Evolutionary conservation across 1,284 basidiomycete genomes (phyloP).

Genomic region (Stygiomarasmius scandens): DNA sequence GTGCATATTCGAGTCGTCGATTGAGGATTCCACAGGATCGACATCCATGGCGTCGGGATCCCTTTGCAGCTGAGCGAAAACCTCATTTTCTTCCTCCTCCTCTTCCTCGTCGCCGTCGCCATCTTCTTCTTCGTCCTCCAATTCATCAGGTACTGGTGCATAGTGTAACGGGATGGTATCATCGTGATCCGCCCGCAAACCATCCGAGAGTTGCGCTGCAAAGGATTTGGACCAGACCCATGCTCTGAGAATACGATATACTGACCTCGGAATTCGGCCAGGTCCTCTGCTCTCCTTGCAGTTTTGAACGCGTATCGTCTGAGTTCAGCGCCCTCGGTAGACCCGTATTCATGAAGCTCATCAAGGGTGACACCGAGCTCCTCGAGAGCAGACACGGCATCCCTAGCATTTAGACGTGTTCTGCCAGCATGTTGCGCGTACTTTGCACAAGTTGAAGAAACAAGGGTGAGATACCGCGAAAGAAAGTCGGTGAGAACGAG

Average conservation of each 20-base stretch:
- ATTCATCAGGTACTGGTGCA: constrained; percentile 42
- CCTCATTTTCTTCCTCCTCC: constrained; percentile 19
- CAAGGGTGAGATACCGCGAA: constrained; percentile 65
- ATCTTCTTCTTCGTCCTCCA: constrained; percentile 40
- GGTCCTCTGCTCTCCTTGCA: constrained; percentile 64
- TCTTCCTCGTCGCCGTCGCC: constrained; percentile 35
- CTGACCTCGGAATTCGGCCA: constrained; percentile 68
- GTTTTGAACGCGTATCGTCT: constrained; percentile 62
- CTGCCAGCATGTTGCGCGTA: constrained; percentile 75
- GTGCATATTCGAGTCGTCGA: constrained; percentile 20
- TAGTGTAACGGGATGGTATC: constrained; percentile 61
- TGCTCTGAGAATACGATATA: constrained; percentile 8
- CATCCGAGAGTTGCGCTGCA: constrained; percentile 63
- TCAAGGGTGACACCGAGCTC: constrained; percentile 72
- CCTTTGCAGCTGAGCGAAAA: constrained; percentile 27
- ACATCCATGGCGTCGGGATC: constrained; percentile 29
- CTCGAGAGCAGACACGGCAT: constrained; percentile 67
- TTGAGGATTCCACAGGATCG: constrained; percentile 21
- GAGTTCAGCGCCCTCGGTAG: constrained; percentile 65
- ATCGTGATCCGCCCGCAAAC: constrained; percentile 54
- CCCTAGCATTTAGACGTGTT: constrained; percentile 51
- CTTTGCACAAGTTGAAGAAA: constrained; percentile 65
- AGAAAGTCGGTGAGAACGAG: constrained; percentile 71
- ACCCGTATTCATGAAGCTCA: constrained; percentile 65
- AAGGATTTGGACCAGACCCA: constrained; percentile 22